phyloP scores from a whole-genome alignment of 2,329 filamentous ascomycete genomes.

The Alternaria novae-zelandiae region DNA sequence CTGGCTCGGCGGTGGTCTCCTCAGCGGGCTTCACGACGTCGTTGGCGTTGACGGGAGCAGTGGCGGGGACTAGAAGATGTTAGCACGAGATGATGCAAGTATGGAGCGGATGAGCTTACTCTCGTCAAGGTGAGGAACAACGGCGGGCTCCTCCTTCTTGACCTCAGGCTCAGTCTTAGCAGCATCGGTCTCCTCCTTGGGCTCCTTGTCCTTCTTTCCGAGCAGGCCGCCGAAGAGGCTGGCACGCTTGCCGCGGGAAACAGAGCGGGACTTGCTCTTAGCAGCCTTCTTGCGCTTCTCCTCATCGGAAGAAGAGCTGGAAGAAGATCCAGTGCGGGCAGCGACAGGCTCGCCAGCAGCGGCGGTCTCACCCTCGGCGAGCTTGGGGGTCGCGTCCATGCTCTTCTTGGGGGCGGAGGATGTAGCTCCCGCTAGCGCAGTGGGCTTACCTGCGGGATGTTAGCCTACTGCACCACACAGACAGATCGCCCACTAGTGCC shows the following conservation, averaged over 20 bases:
- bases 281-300: slow-evolving; percentile 55
- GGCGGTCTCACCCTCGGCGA: slow-evolving; percentile 40
- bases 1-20: slow-evolving; percentile 56
- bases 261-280: slow-evolving; percentile 66
- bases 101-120: slow-evolving; percentile 26
- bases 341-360: slow-evolving; percentile 24
- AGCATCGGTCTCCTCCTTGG: slow-evolving; percentile 50
- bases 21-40: slow-evolving; percentile 36
- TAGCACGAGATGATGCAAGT: slow-evolving; percentile 3
- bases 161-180: slow-evolving; percentile 43
- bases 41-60: slow-evolving; percentile 45
- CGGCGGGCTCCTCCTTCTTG: slow-evolving; percentile 38
- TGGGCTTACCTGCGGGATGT: slow-evolving; percentile 50
- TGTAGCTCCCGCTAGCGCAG: slow-evolving; percentile 46
- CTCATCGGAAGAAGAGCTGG: slow-evolving; percentile 54
- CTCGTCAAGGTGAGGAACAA: slow-evolving; percentile 40
- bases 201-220: slow-evolving; percentile 66
- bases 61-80: slow-evolving; percentile 29
- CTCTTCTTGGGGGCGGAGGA: slow-evolving; percentile 56
- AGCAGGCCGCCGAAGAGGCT: slow-evolving; percentile 65
- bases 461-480: slow-evolving; percentile 43
- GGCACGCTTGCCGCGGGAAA: slow-evolving; percentile 62
- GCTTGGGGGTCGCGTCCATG: slow-evolving; percentile 53
- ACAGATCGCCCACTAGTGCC: slow-evolving; percentile 33
- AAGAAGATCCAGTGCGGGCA: slow-evolving; percentile 48